Evolutionary conservation across 306 rosid genomes (phyloP), one percentile per base, ranked within the genome.

Genomic region (Erythrophleum fordii): DNA sequence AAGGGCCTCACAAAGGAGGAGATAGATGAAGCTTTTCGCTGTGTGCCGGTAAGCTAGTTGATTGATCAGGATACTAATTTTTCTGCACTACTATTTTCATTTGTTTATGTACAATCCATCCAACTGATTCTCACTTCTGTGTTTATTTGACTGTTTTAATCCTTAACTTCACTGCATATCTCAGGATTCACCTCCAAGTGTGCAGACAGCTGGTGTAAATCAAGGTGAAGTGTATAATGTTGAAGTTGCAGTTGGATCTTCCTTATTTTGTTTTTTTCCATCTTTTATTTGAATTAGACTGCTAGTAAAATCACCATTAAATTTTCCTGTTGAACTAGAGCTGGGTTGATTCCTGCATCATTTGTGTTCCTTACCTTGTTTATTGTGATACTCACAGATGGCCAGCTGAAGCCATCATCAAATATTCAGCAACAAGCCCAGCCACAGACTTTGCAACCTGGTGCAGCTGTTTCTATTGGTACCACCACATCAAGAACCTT

Each of bases 1-100:
- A 95, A 95, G 87, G 98, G 97, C 73, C 98, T 95, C 23, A 88
- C 99, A 3, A 95, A 88, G 85, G 99, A 95, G 80, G 99, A 95
- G 97, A 95, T 95, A 62, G 99, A 95, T 69, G 99, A 95, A 85
- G 97, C 99, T 34, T 95, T 95, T 84, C 93, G 60, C 37, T 97
- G 88, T 69, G 99, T 89, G 72, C 99, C 99, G 17, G 98, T 95
- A 81, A 86, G 97, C 82, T 42, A 83, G 55, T 51, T 46, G 8
- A 28, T 76, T 39, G 35, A 78, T n/a, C 34, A 25, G 53, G 34
- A 64, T 29, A 20, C 29, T 49, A 53, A 52, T 49, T 14, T 46
- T 69, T 28, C 56, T 67, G 42, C 45, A 44, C 10, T 12, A 11
- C 35, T 52, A 59, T 37, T 69, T 44, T 37, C 34, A 48, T 10